Base-by-base conservation (phyloP, 805 yeast species). In the Wickerhamomyces chambardii region DNA sequence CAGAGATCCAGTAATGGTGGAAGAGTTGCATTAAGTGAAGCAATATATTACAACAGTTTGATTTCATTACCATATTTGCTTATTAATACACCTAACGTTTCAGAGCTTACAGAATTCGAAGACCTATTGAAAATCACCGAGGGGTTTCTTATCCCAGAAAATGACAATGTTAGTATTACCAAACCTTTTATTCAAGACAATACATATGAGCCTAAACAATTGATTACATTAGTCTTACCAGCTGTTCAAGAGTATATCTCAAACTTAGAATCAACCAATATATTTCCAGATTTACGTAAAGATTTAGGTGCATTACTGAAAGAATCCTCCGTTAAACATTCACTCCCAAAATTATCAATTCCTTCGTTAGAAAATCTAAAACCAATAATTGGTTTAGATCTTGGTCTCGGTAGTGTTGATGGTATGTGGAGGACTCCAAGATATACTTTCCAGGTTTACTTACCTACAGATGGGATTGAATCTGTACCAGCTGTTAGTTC, bases 381-480 rank as follows among this genome's bases (percentile, higher is more conserved):
- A 17, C 45, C 50, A 10, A 49, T 50, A 32, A 41, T 54, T 37
- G 55, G 58, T 5, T 43, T 64, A 14, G 58, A 58, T 39, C 56
- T 47, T 14, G 58, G 63, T n/a, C 34, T 51, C 4, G 77, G 77
- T 4, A 67, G 69, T 32, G 64, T 80, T 33, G 92, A 84, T 51
- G 61, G 66, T 37, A 63, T 82, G 56, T 84, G 92, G 92, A 60
- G 61, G 38, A 62, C 64, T 29, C 81, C 89, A 41, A 68, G 84
- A 49, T 61, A 65, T 29, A 58, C 73, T 16, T 70, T 81, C 51
- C 78, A 78, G 45, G 75, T 79, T 14, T 85, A 78, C 53, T 55
- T 64, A 30, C 66, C 67, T 12, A 63, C 66, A 34, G 56, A 62
- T 14, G 73, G 72, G 4, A 73, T 84, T 35, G 80, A 75, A 36